A percentile compares a stretch with the other conserved stretches of the same genome.
phyloP scores from a whole-genome alignment of 208 protist species.

The Acanthamoeba healyi region DNA sequence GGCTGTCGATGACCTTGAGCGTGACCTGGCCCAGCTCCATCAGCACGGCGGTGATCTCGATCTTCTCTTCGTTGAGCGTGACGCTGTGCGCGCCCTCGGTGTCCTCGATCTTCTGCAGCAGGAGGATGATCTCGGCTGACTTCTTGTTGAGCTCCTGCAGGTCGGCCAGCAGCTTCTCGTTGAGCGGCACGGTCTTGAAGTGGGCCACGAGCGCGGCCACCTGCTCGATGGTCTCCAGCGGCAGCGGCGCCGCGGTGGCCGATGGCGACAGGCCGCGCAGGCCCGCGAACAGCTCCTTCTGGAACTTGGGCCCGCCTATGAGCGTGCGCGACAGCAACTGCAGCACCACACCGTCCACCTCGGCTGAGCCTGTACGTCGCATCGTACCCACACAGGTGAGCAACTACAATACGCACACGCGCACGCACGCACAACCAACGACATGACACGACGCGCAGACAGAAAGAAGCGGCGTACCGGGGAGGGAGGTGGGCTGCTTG shows the following conservation, averaged over 20 bases:
- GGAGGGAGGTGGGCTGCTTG: conserved; percentile 7
- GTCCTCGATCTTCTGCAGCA: conserved; percentile 57
- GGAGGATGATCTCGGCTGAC: conserved; percentile 52
- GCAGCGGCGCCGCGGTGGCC: not conserved
- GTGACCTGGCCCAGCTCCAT: conserved; percentile 45
- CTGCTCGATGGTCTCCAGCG: not conserved
- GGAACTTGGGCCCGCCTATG: conserved; percentile 7
- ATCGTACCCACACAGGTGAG: not conserved
- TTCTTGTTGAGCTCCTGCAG: conserved; percentile 53
- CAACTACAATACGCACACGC: too few relatives aligned
- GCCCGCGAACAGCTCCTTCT: not conserved
- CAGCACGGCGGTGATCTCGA: conserved; percentile 24
- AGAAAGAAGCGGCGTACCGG: not conserved
- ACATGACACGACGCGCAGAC: too few relatives aligned
- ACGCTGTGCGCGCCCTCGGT: conserved; percentile 61
- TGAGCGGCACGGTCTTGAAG: conserved; percentile 19
- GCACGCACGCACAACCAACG: too few relatives aligned
- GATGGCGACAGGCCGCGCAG: not conserved
- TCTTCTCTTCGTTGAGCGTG: conserved; percentile 65
- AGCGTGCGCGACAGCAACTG: conserved; percentile 11
- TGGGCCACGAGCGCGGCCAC: not conserved
- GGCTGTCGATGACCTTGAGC: conserved; percentile 53
- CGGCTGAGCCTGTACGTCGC: not conserved
- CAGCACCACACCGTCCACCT: not conserved
- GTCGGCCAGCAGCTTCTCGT: conserved; percentile 42